A percentile compares a stretch with the other conserved stretches of the same genome.
Evolutionary conservation across 352 stramenopile species (phyloP).

Genomic region (Pythium periplocum): DNA sequence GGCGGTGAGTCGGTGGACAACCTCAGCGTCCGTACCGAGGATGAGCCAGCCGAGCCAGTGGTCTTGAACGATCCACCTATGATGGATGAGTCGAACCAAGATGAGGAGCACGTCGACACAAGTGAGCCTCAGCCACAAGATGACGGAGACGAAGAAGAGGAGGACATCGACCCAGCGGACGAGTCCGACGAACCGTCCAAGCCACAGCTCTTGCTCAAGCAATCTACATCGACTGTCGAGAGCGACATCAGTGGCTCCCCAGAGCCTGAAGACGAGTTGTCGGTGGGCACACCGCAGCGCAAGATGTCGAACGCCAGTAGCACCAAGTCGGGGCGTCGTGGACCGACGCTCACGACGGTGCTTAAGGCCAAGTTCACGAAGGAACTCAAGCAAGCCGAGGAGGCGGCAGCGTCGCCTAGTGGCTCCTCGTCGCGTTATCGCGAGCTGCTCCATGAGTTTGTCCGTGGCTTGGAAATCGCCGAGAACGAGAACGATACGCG

Average conservation of each 20-base stretch:
- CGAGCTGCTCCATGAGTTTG: slow-evolving; percentile 63
- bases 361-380: slow-evolving; percentile 57
- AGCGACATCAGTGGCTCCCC: slow-evolving; percentile 1
- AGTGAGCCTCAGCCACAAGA: slow-evolving; percentile 25
- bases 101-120: slow-evolving; percentile 1
- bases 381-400: slow-evolving; percentile 19
- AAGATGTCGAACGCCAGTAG: neutral
- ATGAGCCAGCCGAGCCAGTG: neutral
- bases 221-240: neutral
- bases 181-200: slow-evolving; percentile 6
- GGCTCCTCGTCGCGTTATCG: slow-evolving; percentile 21
- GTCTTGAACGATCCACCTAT: slow-evolving; percentile 1
- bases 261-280: neutral
- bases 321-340: slow-evolving; percentile 2
- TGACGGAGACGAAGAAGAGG: slow-evolving; percentile 33
- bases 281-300: slow-evolving; percentile 1
- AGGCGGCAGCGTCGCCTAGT: neutral
- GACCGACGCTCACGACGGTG: slow-evolving; percentile 49
- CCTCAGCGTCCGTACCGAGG: too few relatives aligned
- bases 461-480: slow-evolving; percentile 65
- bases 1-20: neutral
- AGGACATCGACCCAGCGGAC: slow-evolving; percentile 22
- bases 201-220: neutral
- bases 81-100: neutral
- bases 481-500: slow-evolving; percentile 68